phyloP scores from a whole-genome alignment of 2,329 filamentous ascomycete species.

The Bisporella sp. region DNA sequence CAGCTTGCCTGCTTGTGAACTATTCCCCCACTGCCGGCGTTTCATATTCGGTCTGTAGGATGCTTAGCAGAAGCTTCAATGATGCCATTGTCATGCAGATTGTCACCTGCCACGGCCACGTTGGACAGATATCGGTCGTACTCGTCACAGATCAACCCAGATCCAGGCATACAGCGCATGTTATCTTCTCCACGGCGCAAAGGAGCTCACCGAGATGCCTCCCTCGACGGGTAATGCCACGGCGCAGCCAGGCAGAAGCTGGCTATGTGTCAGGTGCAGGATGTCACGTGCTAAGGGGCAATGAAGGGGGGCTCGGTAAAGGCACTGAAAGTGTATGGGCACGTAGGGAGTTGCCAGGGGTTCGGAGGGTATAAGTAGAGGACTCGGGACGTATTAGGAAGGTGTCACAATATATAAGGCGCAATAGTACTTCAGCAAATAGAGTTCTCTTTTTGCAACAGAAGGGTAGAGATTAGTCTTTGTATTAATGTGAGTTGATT shows the following conservation, averaged over 20 bases:
- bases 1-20: slow-evolving; percentile 10
- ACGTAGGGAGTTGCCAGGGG: no score
- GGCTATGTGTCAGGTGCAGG: slow-evolving; percentile 7
- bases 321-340: no score
- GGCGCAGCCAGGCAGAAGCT: slow-evolving; percentile 10
- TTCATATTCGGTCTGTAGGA: slow-evolving; percentile 13
- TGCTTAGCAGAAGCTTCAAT: slow-evolving; percentile 13
- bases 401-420: no score
- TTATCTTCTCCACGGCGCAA: slow-evolving; percentile 5
- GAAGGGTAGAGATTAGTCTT: no score
- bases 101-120: slow-evolving; percentile 9
- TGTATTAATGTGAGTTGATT: no score
- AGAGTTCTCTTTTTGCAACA: no score
- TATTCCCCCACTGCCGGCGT: slow-evolving; percentile 9
- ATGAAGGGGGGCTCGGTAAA: no score
- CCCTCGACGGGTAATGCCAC: slow-evolving; percentile 5
- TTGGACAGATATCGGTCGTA: slow-evolving; percentile 11
- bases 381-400: no score
- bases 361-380: no score
- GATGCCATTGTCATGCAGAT: slow-evolving; percentile 14
- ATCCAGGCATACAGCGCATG: slow-evolving; percentile 12
- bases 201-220: slow-evolving; percentile 10
- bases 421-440: no score
- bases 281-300: no score
- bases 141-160: slow-evolving; percentile 10